phyloP scores from a whole-genome alignment of 2,329 filamentous ascomycete species.

The Fusarium torulosum region DNA sequence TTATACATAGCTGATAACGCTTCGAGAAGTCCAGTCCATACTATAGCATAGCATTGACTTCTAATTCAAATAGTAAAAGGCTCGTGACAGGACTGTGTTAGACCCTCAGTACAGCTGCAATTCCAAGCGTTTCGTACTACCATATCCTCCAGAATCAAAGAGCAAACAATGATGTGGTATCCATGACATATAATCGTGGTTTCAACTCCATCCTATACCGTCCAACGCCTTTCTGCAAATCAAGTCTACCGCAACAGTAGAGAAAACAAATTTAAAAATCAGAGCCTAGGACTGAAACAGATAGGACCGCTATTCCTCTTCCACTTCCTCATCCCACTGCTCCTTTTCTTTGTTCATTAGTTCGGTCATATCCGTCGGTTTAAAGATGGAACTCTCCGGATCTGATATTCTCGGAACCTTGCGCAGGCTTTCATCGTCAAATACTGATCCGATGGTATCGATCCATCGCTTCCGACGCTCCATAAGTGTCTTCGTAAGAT shows the following conservation, averaged over 20 bases:
- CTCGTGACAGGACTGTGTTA: background rate
- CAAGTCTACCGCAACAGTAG: slow-evolving; percentile 8
- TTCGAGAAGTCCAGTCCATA: background rate
- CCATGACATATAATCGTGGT: slow-evolving; percentile 11
- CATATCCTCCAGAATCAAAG: background rate
- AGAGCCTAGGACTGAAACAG: slow-evolving; percentile 13
- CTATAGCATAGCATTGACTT: background rate
- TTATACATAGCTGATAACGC: slow-evolving; percentile 31
- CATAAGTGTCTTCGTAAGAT: slow-evolving; percentile 92
- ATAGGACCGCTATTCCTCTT: slow-evolving; percentile 65
- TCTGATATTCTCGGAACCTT: slow-evolving; percentile 77
- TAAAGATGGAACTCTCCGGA: slow-evolving; percentile 78
- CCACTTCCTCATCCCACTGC: slow-evolving; percentile 83
- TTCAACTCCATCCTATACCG: slow-evolving; percentile 25
- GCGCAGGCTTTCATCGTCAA: slow-evolving; percentile 82
- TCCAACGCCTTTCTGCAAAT: slow-evolving; percentile 35
- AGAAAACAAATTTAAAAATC: background rate
- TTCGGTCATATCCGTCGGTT: slow-evolving; percentile 76
- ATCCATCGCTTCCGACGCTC: slow-evolving; percentile 91
- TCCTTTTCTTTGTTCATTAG: slow-evolving; percentile 82
- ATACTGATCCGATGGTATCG: slow-evolving; percentile 89
- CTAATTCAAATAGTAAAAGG: background rate
- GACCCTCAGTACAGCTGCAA: background rate
- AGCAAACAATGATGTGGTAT: slow-evolving; percentile 24
- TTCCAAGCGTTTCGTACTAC: background rate